Evolutionary conservation across 306 rosid species (phyloP).

Genomic region (Ormosia semicastrata): DNA sequence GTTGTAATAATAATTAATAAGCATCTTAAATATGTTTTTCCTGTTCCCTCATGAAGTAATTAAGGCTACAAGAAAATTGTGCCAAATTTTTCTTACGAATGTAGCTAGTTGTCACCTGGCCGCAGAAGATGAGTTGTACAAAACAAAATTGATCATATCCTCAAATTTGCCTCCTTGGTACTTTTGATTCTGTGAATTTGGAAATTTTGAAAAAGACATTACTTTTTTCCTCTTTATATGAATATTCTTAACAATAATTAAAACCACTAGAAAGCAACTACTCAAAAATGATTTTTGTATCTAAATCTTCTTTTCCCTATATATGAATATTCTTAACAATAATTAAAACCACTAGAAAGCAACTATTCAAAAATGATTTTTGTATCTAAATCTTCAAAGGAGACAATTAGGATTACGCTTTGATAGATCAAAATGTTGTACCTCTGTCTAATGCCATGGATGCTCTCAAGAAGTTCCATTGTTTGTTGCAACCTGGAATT

Average conservation of each 20-base stretch:
- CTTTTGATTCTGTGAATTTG: constrained; percentile 47
- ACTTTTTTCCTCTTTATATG: background rate
- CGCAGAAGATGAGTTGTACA: constrained; percentile 19
- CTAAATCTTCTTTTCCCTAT: no score
- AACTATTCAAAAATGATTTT: background rate
- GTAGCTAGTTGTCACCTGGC: constrained; percentile 36
- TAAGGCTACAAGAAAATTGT: background rate
- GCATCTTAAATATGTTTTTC: constrained; percentile 2
- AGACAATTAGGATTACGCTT: background rate
- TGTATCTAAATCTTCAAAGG: constrained; percentile 13
- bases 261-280: background rate
- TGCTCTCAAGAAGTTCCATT: constrained; percentile 68
- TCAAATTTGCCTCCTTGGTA: constrained; percentile 41
- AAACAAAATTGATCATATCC: constrained; percentile 40
- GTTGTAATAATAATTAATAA: background rate
- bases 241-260: background rate
- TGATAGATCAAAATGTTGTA: constrained; percentile 25
- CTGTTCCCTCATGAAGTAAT: constrained; percentile 11
- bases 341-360: background rate
- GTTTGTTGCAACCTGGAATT: constrained; percentile 69
- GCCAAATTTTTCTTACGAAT: background rate
- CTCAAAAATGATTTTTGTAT: background rate
- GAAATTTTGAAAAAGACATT: background rate
- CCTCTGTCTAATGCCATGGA: constrained; percentile 67
- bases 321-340: background rate